These are phyloP conservation scores for Dactylellina drechsleri DNA, from an alignment of 2,329 filamentous ascomycete genomes.

Conservation along the genomic window DNA sequence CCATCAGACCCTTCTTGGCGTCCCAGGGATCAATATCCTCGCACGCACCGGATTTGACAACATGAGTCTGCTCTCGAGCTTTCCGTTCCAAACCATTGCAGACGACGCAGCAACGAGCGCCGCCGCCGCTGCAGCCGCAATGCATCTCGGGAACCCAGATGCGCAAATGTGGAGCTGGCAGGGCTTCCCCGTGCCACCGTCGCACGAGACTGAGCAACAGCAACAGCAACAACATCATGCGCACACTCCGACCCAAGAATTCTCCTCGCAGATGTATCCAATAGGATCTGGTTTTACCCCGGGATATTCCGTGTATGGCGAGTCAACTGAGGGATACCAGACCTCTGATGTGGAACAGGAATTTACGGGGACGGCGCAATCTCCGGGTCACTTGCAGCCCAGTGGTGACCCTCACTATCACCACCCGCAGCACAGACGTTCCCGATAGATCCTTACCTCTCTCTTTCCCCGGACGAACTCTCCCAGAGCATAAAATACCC, in stretches of 20 bases:
- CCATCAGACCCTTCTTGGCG: slow-evolving; percentile 46
- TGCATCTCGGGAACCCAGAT: slow-evolving; percentile 37
- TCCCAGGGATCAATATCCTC: slow-evolving; percentile 49
- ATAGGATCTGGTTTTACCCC: slow-evolving; percentile 38
- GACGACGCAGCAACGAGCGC: slow-evolving; percentile 16
- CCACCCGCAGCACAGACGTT: slow-evolving; percentile 4
- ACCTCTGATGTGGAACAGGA: slow-evolving; percentile 33
- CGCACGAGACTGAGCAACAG: slow-evolving; percentile 21
- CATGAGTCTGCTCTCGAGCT: slow-evolving; percentile 33
- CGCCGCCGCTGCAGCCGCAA: slow-evolving; percentile 9
- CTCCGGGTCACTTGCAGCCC: slow-evolving; percentile 15
- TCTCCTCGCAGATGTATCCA: slow-evolving; percentile 43
- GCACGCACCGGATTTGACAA: slow-evolving; percentile 42
- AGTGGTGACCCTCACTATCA: slow-evolving; percentile 21
- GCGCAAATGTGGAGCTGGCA: slow-evolving; percentile 43
- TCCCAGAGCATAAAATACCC: neutral
- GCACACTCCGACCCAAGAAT: slow-evolving; percentile 38
- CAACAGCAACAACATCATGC: too few relatives aligned
- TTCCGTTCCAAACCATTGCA: slow-evolving; percentile 41
- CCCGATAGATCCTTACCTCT: neutral
- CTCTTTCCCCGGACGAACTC: neutral
- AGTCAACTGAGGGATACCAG: slow-evolving; percentile 31
- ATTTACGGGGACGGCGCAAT: slow-evolving; percentile 28
- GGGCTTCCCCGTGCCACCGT: slow-evolving; percentile 22
- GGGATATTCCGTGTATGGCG: slow-evolving; percentile 28